Evolutionary conservation across 1,284 basidiomycete genomes (phyloP).

Genomic region (Ganoderma resinaceum): DNA sequence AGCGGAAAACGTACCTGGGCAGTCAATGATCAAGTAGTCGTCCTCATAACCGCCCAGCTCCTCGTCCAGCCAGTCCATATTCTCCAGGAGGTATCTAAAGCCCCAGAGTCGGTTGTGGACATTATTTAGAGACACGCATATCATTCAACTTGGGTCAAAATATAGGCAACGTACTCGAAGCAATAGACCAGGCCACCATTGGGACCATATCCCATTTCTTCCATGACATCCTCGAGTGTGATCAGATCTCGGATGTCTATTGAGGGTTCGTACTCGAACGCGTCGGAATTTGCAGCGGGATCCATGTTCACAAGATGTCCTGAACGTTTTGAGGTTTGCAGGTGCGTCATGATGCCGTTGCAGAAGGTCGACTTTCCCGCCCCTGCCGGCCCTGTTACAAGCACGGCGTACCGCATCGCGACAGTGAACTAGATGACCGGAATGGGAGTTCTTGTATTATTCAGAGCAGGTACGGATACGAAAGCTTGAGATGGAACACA

Average conservation of each 20-base stretch:
- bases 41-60: slow-evolving; percentile 94
- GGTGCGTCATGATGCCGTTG: slow-evolving; percentile 89
- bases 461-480: neutral
- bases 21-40: slow-evolving; percentile 98
- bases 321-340: slow-evolving; percentile 82
- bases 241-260: slow-evolving; percentile 97
- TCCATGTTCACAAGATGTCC: slow-evolving; percentile 98
- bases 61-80: slow-evolving; percentile 99
- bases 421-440: neutral
- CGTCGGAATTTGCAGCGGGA: slow-evolving; percentile 87
- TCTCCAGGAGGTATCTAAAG: slow-evolving; percentile 91
- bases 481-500: neutral
- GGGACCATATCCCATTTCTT: slow-evolving; percentile 93
- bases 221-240: slow-evolving; percentile 96
- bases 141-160: neutral
- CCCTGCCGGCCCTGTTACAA: slow-evolving; percentile 92
- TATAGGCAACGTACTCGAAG: slow-evolving; percentile 79
- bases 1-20: slow-evolving; percentile 74
- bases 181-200: slow-evolving; percentile 98
- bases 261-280: slow-evolving; percentile 92
- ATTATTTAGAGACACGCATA: neutral
- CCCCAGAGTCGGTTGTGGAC: slow-evolving; percentile 42
- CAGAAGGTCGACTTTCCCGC: slow-evolving; percentile 99
- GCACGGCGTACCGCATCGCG: slow-evolving; percentile 88
- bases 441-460: neutral